These are phyloP conservation scores for Turnera subulata DNA, from an alignment of 345 rosid genomes.

Conservation along the genomic window DNA sequence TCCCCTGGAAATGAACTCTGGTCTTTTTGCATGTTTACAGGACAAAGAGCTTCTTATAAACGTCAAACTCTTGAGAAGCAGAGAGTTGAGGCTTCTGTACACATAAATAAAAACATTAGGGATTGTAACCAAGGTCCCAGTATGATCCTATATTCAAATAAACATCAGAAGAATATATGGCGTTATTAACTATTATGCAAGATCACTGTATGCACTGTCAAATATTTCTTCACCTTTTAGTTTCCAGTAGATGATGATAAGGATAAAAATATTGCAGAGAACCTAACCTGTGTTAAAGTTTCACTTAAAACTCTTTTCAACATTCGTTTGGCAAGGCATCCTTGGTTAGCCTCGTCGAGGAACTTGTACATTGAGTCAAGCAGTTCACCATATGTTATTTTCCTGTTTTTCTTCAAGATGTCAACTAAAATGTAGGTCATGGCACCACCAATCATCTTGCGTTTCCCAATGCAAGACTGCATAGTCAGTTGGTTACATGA, in stretches of 20 bases:
- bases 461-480: constrained; percentile 14
- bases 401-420: background rate
- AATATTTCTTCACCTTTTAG: too few relatives aligned
- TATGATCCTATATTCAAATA: too few relatives aligned
- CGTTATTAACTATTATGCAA: too few relatives aligned
- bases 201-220: too few relatives aligned
- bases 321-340: background rate
- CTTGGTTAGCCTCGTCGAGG: constrained; percentile 5
- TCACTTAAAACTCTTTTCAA: background rate
- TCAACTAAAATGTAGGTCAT: constrained; percentile 17
- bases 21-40: background rate
- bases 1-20: too few relatives aligned
- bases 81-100: constrained; percentile 13
- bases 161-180: too few relatives aligned
- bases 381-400: constrained; percentile 10
- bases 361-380: constrained; percentile 11
- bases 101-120: background rate
- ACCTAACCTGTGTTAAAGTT: constrained; percentile 8
- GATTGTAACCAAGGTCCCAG: too few relatives aligned
- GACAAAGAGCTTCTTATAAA: background rate
- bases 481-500: background rate
- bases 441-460: constrained; percentile 14
- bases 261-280: background rate
- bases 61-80: constrained; percentile 8
- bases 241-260: too few relatives aligned